Evolutionary conservation across 2,329 filamentous ascomycete genomes (phyloP), one percentile per base, ranked within the genome.

Genomic region (Fusarium sambucinum): DNA sequence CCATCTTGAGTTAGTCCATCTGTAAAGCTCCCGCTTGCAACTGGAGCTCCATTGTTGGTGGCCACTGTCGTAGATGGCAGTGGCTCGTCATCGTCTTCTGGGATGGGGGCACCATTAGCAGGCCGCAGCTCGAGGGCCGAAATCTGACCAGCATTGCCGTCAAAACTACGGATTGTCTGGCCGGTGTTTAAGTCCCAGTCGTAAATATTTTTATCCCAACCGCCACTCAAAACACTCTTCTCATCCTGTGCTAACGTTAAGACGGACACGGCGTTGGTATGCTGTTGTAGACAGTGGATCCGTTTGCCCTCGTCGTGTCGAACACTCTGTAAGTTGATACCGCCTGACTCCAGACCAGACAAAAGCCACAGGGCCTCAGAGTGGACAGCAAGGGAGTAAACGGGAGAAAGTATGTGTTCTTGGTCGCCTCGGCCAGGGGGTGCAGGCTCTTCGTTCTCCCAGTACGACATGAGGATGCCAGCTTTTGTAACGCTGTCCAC

Each of bases 401-500:
- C 95, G 0, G 96, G 94, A 12, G 93, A 97, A n/a, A 95, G 80
- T 7, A 86, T 80, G 25, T 87, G 81, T 5, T 92, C 90, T 47
- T 91, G 82, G 14, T 83, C 82, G 16, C 82, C 78, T 35, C 81
- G 78, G 6, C 79, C 78, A 0, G 80, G 77, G 1, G 75, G 76
- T 4, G 80, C 69, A 3, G 89, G 87, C 76, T 99, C 95, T 77
- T 97, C 94, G 74, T 98, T 99, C 78, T 97, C 96, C 96, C 96
- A 99, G 78, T 99, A 99, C 52, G 92, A 97, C 86, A 97, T 90
- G 50, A 98, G 82, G 8, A 97, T 92, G 2, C 94, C 96, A 3
- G 95, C 94, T 79, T 99, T 99, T 57, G 93, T 93, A 42, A 99
- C 96, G 73, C 93, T 97, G 77, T 99, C 96, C 40, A 99, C 96